Evolutionary conservation across 1,139 yeast species (phyloP), one percentile per base, ranked within the genome.

Genomic region (Yamadazyma dushanensis): DNA sequence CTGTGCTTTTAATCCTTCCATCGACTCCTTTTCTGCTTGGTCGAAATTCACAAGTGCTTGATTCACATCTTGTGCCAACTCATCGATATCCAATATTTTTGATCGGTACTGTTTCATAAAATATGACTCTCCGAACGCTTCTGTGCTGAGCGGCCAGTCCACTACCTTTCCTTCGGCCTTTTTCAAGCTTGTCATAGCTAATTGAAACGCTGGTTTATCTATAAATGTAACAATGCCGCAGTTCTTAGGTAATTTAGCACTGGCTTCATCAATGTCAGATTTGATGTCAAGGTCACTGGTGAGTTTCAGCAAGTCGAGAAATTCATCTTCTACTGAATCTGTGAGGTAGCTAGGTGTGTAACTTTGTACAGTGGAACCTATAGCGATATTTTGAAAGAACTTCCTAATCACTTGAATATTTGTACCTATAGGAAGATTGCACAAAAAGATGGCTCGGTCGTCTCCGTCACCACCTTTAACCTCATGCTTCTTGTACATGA

Each of bases 161-260:
- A 61, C 54, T 32, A 49, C 32, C 16, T 47, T 58, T 21, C 42
- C 49, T 32, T 34, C 49, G 7, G 48, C 70, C 63, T 63, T 78
- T 59, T 75, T 80, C 42, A 88, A 67, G 29, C 83, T 73, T 29
- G 65, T 59, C 41, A 83, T 68, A 11, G 94, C 88, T 40, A 89
- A 66, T 43, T 75, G 78, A 31, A 83, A 72, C 17, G 94, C 83
- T 1, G 82, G 61, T 51, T 81, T 81, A 57, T 90, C 97, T 3
- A 89, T 76, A 53, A 90, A 81, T 18, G 79, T 78, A 21, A 88
- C 70, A 11, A 87, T 66, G 1, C 86, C 94, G 48, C 89, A 80
- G 43, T 83, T 80, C 49, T 78, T 77, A 29, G 94, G 95, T 26
- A 83, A 66, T 42, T 69, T 72, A 26, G 71, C 56, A 25, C 63